Base-by-base conservation (phyloP, 2,329 filamentous ascomycete genomes). In the Trichoderma cornu-damae region DNA sequence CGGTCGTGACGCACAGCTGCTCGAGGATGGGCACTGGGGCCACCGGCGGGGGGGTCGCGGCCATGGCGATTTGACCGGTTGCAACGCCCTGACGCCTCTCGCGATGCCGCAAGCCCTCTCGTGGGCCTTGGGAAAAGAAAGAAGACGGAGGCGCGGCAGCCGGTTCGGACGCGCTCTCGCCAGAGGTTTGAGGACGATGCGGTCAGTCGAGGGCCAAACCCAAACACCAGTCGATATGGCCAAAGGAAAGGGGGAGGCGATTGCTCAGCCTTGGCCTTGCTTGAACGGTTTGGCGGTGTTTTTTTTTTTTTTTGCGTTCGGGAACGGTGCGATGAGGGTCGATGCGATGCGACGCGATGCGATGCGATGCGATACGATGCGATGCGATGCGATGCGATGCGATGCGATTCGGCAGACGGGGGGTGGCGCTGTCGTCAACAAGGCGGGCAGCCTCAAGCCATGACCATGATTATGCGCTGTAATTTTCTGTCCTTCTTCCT, bases 1-100 rank as follows among this genome's bases (percentile, higher is more conserved):
- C 71, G 11, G 69, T 68, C n/a, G 68, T 67, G 49, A 71, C 69
- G 46, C 69, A 67, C 48, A 73, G 66, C 57, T 65, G 62, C 61
- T 69, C 66, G 57, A 61, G 60, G 34, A 58, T 49, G 16, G 54
- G 53, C 46, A 43, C 47, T 22, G 50, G 22, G 12, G 48, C 40
- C 40, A 47, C 40, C 7, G 53, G 34, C 16, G 37, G 43, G 7
- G 52, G 52, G 14, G 55, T 51, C 6, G 47, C 44, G 22, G 47
- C 52, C 32, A 47, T 38, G 40, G 32, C 18, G 32, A 26, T 20
- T n/a, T 8, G n/a, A n/a, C 26, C 37, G 37, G n/a, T n/a, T n/a
- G n/a, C n/a, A n/a, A n/a, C 42, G 42, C 22, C 22, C 20, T 18
- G 11, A 4, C 32, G n/a, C n/a, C n/a, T n/a, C n/a, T n/a, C n/a